Percentiles rank a stretch among this genome's conserved stretches.
These are phyloP conservation scores for Colletotrichum eleusines DNA, from an alignment of 2,329 filamentous ascomycete genomes.

Conservation along the genomic window DNA sequence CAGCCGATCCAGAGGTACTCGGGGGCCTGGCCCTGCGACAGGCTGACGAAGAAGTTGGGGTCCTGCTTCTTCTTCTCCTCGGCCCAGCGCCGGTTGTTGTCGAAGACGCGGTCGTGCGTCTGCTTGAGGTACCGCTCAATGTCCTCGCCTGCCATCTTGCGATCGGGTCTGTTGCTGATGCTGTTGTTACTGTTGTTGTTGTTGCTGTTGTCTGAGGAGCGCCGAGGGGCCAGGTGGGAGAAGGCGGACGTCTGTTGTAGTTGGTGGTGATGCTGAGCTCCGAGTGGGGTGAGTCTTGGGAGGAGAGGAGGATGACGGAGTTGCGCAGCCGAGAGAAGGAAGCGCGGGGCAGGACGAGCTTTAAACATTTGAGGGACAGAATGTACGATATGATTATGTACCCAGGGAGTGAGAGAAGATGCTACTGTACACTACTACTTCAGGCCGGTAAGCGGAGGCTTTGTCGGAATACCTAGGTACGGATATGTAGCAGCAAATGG, in stretches of 20 bases:
- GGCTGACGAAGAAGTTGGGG: conserved; percentile 74
- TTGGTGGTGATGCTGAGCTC: conserved; percentile 1
- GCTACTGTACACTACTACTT: too few species aligned
- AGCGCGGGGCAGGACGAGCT: conserved; percentile 26
- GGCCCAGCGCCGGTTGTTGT: conserved; percentile 77
- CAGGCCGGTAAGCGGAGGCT: conserved; percentile 28
- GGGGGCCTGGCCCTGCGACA: conserved; percentile 73
- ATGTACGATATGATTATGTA: neutral
- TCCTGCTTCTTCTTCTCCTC: conserved; percentile 68
- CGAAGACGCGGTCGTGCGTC: conserved; percentile 75
- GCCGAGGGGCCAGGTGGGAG: conserved; percentile 20
- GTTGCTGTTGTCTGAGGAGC: neutral
- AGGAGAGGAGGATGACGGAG: conserved; percentile 6
- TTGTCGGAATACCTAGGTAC: conserved; percentile 30
- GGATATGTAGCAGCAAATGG: too few species aligned
- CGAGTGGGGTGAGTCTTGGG: conserved; percentile 8
- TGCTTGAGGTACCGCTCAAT: conserved; percentile 65
- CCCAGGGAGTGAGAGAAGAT: neutral
- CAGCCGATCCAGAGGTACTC: conserved; percentile 92
- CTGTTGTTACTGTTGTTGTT: too few species aligned
- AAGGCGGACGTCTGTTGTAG: conserved; percentile 6
- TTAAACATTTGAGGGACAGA: conserved; percentile 34
- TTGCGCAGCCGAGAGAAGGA: conserved; percentile 26
- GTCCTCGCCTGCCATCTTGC: conserved; percentile 42
- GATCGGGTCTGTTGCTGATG: too few species aligned